phyloP scores from a whole-genome alignment of 1,139 yeast species.

The Saccharomycopsis crataegensis region DNA sequence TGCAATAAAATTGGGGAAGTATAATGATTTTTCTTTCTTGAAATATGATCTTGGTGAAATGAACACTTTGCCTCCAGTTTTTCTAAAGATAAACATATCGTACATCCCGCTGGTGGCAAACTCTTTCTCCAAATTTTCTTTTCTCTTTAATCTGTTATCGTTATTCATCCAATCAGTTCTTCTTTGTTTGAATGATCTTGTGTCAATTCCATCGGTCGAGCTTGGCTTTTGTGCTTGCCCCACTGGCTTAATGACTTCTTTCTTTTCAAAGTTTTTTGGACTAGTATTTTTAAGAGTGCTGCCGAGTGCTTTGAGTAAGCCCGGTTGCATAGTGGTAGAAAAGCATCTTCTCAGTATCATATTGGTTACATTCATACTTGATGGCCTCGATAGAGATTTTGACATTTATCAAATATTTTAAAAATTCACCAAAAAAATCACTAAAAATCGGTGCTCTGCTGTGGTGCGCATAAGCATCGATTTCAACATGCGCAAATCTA shows the following conservation, averaged over 20 bases:
- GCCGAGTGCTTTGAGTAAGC: conserved; percentile 7
- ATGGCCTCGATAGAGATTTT: not conserved
- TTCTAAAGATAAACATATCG: conserved; percentile 71
- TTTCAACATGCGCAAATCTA: not conserved
- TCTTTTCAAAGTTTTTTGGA: conserved; percentile 14
- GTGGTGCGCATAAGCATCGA: not conserved
- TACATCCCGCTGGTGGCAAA: conserved; percentile 82
- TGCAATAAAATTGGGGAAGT: conserved; percentile 78
- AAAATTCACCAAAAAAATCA: not conserved
- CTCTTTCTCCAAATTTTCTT: conserved; percentile 63
- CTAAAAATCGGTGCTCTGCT: not conserved
- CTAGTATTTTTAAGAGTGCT: conserved; percentile 15
- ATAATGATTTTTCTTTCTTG: conserved; percentile 65
- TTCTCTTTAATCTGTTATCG: conserved; percentile 45
- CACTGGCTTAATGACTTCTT: conserved; percentile 36
- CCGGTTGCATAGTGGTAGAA: not conserved
- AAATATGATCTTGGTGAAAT: conserved; percentile 73
- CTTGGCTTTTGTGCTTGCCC: conserved; percentile 36
- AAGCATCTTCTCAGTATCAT: conserved; percentile 7
- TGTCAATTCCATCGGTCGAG: conserved; percentile 30
- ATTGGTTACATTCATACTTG: not conserved
- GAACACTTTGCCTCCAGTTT: conserved; percentile 80
- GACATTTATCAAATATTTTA: not conserved
- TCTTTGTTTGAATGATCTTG: conserved; percentile 31
- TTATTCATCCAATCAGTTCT: conserved; percentile 40